Evolutionary conservation across 164 flowering plant genomes (phyloP).

Genomic region (Chimonanthus praecox): DNA sequence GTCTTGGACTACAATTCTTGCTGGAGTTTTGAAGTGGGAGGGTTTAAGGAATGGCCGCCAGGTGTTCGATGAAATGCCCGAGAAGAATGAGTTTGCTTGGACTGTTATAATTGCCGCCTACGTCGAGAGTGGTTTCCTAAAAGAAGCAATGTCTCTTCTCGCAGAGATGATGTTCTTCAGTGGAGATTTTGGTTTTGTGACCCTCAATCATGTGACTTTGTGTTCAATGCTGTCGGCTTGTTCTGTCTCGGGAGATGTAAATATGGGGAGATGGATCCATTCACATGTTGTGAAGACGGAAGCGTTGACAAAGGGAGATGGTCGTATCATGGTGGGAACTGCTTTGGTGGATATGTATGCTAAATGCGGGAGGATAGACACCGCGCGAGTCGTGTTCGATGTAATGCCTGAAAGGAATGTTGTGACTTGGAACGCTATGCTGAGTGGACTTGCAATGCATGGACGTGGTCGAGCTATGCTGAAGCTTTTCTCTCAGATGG

Average conservation of each 20-base stretch:
- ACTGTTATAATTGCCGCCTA: constrained; percentile 52
- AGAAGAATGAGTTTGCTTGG: constrained; percentile 59
- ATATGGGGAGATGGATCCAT: constrained; percentile 64
- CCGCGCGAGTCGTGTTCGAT: constrained; percentile 36
- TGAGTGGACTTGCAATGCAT: constrained; percentile 65
- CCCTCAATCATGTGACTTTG: constrained; percentile 40
- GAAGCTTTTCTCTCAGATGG: constrained; percentile 36
- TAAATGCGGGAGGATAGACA: constrained; percentile 51
- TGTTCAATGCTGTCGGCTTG: constrained; percentile 54
- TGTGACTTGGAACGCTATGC: constrained; percentile 66
- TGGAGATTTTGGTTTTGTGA: not conserved
- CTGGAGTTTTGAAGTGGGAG: constrained; percentile 41
- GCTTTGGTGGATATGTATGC: constrained; percentile 71
- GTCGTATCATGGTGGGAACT: constrained; percentile 44
- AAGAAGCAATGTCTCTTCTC: constrained; percentile 36
- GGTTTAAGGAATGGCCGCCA: constrained; percentile 33
- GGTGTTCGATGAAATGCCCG: constrained; percentile 58
- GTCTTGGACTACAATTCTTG: constrained; percentile 60
- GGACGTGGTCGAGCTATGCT: constrained; percentile 38
- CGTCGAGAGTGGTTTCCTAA: constrained; percentile 33
- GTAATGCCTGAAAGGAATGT: constrained; percentile 38
- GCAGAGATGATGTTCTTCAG: constrained; percentile 27
- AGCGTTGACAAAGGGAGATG: constrained; percentile 21
- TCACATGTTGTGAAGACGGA: constrained; percentile 38
- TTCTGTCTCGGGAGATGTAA: constrained; percentile 44